Base-by-base conservation (phyloP, 371 early-diverging fungal species). In the Scutellospora calospora region DNA sequence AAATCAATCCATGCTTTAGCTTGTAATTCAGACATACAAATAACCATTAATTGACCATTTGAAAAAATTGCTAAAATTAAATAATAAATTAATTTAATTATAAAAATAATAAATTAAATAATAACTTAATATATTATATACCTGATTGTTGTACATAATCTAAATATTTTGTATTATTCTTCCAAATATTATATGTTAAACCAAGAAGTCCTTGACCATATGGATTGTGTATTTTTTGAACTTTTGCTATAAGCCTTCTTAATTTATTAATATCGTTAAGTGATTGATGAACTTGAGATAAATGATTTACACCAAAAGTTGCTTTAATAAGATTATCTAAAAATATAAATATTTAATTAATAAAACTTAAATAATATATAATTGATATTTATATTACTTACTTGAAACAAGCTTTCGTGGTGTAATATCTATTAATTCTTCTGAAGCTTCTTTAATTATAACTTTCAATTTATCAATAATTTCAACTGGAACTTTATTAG, bases 21-120 rank as follows among this genome's bases (percentile, higher is more conserved):
- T 33, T 22, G n/a, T n/a, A 41, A 3, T 22, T 20, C 18, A 22
- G 68, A 41, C 5, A 45, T 68, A 22, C 41, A 68, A 45, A 68
- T 68, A 68, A 68, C 25, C 18, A 68, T 41, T 41, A 68, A 14
- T 45, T 68, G 41, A 38, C 38, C 14, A 68, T 35, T 68, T 27
- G n/a, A 35, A 68, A 41, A 68, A 31, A 33, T 41, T n/a, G 20
- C 4, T 41, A 45, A 9, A 9, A 45, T 12, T 68, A n/a, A n/a
- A n/a, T 31, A 27, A 60, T 20, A 27, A 14, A 60, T 4, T 38
- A 38, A 38, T 38, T 4, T 57, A 57, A 57, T 20, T 57, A 20
- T n/a, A n/a, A 57, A 57, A 3, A 22, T n/a, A 57, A 20, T 5
- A 57, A 57, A 57, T 22, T n/a, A n/a, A 57, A 38, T 45, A 60